phyloP scores from a whole-genome alignment of 352 stramenopile genomes.

The Phytophthora sp. region DNA sequence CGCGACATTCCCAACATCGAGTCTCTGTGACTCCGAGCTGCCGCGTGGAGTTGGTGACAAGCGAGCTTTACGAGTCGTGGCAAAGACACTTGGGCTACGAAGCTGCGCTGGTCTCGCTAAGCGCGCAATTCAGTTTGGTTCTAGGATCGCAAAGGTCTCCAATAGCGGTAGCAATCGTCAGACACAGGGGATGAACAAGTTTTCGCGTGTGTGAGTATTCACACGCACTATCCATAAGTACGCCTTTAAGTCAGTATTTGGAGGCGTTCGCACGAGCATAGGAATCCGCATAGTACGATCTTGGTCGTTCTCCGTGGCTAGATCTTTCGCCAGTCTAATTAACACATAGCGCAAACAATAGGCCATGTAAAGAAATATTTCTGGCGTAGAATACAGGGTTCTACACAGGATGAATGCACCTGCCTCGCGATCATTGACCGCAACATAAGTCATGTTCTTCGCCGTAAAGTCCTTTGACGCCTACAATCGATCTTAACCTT shows the following conservation, averaged over 20 bases:
- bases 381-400: too few species aligned
- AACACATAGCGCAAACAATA: too few species aligned
- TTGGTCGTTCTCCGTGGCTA: too few species aligned
- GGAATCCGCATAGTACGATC: too few species aligned
- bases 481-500: too few species aligned
- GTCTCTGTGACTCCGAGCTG: slow-evolving; percentile 83
- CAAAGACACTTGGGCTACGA: slow-evolving; percentile 64
- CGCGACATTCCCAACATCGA: slow-evolving; percentile 58
- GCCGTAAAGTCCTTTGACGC: too few species aligned
- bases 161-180: slow-evolving; percentile 69
- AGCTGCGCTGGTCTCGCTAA: slow-evolving; percentile 86
- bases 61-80: slow-evolving; percentile 86
- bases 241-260: background rate
- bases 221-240: background rate
- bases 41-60: slow-evolving; percentile 92
- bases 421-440: too few species aligned
- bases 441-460: too few species aligned
- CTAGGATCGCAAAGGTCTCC: slow-evolving; percentile 91
- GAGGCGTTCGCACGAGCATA: background rate
- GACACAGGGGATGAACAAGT: slow-evolving; percentile 49
- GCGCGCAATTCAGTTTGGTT: slow-evolving; percentile 95
- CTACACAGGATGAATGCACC: too few species aligned
- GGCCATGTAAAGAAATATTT: too few species aligned
- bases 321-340: too few species aligned
- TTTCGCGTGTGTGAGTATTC: slow-evolving; percentile 16